These are phyloP conservation scores for Marchantia polymorpha DNA, from an alignment of 225 moss, liverwort and hornwort genomes.

Conservation along the genomic window DNA sequence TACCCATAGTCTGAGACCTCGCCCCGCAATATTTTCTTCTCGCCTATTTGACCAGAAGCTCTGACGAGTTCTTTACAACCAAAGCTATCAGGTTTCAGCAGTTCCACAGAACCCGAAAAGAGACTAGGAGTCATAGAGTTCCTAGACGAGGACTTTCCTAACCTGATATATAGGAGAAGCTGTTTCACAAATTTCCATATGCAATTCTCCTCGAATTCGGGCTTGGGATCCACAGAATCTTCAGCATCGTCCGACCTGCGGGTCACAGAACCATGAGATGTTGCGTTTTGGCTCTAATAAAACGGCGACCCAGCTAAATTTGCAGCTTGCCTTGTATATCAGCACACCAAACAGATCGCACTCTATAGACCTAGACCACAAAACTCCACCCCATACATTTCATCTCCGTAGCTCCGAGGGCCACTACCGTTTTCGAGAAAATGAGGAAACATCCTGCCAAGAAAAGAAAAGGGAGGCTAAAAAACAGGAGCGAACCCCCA, in stretches of 20 bases:
- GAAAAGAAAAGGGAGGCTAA: no score
- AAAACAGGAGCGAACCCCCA: no score
- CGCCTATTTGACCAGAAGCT: no score
- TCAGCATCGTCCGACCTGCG: constrained; percentile 43
- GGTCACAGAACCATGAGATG: neutral
- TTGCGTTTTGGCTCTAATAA: neutral
- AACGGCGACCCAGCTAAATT: neutral
- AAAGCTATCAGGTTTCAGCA: no score
- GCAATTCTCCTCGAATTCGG: constrained; percentile 74
- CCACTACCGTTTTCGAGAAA: neutral
- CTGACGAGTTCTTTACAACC: no score
- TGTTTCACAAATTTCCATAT: constrained; percentile 79
- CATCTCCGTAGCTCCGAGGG: neutral
- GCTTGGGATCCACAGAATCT: constrained; percentile 62
- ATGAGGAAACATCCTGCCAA: neutral
- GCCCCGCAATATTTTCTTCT: no score
- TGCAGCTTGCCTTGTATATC: neutral
- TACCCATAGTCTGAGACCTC: neutral
- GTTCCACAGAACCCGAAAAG: neutral
- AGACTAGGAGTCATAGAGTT: neutral
- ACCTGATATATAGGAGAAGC: constrained; percentile 75
- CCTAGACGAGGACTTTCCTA: neutral
- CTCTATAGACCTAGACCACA: neutral
- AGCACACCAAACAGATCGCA: neutral
- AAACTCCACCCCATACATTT: neutral